Evolutionary conservation across 208 protist genomes (phyloP).

Genomic region (Trypanosoma rangeli): DNA sequence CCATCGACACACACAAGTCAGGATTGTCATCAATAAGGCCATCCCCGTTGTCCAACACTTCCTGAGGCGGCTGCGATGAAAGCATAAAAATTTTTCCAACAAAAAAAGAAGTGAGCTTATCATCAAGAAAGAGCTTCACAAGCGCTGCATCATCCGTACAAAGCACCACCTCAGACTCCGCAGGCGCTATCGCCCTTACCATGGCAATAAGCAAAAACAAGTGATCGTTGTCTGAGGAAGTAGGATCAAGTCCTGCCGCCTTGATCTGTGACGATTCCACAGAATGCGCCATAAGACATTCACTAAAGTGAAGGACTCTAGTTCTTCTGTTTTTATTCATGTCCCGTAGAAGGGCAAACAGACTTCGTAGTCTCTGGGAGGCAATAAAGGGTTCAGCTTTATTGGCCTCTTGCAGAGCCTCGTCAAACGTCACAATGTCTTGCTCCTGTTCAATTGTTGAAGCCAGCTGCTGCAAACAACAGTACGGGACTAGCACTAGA

Average conservation of each 20-base stretch:
- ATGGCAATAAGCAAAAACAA: conserved; percentile 71
- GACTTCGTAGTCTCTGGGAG: conserved; percentile 60
- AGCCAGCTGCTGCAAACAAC: conserved; percentile 56
- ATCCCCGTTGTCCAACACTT: conserved; percentile 38
- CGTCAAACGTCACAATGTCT: conserved; percentile 58
- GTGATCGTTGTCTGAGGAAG: conserved; percentile 62
- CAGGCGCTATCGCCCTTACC: conserved; percentile 44
- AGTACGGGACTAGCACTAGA: conserved; percentile 69
- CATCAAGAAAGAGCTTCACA: conserved; percentile 21
- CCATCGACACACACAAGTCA: conserved; percentile 23
- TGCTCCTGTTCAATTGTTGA: conserved; percentile 38
- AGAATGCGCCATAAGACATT: conserved; percentile 66
- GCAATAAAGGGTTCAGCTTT: conserved; percentile 57
- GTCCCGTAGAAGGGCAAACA: conserved; percentile 44
- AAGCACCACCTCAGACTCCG: conserved; percentile 38
- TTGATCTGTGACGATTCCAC: conserved; percentile 4
- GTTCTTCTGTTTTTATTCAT: conserved; percentile 9
- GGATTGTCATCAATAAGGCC: conserved; percentile 77
- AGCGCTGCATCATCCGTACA: conserved; percentile 66
- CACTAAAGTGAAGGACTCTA: conserved; percentile 79
- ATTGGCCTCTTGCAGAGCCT: conserved; percentile 50
- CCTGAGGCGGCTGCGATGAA: conserved; percentile 42
- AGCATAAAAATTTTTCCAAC: conserved; percentile 38
- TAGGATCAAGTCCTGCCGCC: conserved; percentile 28
- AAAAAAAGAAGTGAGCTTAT: conserved; percentile 31